phyloP scores from a whole-genome alignment of 148 eudicot genomes.

The Hydrangea macrophylla region DNA sequence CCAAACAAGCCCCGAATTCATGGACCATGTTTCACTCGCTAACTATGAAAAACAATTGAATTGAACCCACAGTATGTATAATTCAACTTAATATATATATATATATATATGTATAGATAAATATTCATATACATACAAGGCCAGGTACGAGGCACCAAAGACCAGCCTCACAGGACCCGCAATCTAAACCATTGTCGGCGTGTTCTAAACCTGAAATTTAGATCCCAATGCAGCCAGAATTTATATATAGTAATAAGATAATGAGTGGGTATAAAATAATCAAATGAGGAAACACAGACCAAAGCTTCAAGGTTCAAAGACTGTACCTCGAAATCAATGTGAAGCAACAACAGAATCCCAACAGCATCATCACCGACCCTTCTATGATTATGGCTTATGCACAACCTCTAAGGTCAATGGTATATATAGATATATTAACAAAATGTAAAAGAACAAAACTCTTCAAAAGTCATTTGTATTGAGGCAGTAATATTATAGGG shows the following conservation, averaged over 20 bases:
- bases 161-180: constrained; percentile 11
- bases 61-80: constrained; percentile 15
- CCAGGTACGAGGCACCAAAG: constrained; percentile 28
- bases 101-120: constrained; percentile 6
- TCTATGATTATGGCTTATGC: constrained; percentile 52
- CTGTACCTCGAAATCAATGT: constrained; percentile 39
- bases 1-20: constrained; percentile 14
- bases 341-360: constrained; percentile 19
- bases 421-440: not conserved
- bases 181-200: not conserved
- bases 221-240: constrained; percentile 13
- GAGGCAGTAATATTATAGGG: constrained; percentile 13
- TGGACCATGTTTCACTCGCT: constrained; percentile 29
- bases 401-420: constrained; percentile 11
- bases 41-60: constrained; percentile 5
- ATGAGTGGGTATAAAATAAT: no score
- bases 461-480: constrained; percentile 38
- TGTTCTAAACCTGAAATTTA: constrained; percentile 12
- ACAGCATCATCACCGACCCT: constrained; percentile 60
- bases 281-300: constrained; percentile 14
- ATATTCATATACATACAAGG: constrained; percentile 10
- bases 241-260: no score
- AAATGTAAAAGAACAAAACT: not conserved
- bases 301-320: constrained; percentile 21
- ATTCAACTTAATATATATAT: constrained; percentile 20